Conservation (phyloP, 73 alveolate species). For the Halteria grandinella region DNA sequence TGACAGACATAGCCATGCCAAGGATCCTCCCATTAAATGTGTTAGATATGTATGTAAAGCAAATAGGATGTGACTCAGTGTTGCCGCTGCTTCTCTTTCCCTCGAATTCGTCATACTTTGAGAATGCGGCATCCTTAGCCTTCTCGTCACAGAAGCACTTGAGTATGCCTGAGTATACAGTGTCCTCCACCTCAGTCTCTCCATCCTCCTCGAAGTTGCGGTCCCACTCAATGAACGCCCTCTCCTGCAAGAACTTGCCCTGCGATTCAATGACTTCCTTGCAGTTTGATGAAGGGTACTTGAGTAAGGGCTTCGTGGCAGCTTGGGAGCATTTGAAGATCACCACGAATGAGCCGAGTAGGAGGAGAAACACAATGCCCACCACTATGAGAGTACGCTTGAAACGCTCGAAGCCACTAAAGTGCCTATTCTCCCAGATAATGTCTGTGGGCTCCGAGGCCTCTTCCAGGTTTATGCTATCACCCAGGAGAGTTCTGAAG, state of each 20-base stretch:
- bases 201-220: neutral
- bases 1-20: conserved; percentile 37
- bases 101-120: neutral
- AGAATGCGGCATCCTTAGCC: neutral
- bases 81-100: neutral
- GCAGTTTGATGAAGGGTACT: conserved; percentile 28
- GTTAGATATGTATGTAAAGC: conserved; percentile 23
- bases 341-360: conserved; percentile 13
- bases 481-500: conserved; percentile 18
- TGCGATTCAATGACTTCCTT: neutral
- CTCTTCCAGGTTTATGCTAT: neutral
- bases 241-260: neutral
- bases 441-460: conserved; percentile 67
- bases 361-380: neutral
- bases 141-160: conserved; percentile 38
- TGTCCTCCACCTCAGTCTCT: conserved; percentile 28
- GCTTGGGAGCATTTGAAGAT: conserved; percentile 7
- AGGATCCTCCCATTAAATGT: conserved; percentile 6
- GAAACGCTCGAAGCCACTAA: neutral
- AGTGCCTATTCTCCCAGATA: conserved; percentile 64
- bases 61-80: neutral
- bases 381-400: conserved; percentile 2
- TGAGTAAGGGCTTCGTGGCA: neutral
- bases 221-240: conserved; percentile 19
- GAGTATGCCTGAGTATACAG: conserved; percentile 18